A percentile compares a stretch with the other conserved stretches of the same genome.
Evolutionary conservation across 176 grass and related monocot genomes (phyloP).

Genomic region (Hyparrhenia diplandra): DNA sequence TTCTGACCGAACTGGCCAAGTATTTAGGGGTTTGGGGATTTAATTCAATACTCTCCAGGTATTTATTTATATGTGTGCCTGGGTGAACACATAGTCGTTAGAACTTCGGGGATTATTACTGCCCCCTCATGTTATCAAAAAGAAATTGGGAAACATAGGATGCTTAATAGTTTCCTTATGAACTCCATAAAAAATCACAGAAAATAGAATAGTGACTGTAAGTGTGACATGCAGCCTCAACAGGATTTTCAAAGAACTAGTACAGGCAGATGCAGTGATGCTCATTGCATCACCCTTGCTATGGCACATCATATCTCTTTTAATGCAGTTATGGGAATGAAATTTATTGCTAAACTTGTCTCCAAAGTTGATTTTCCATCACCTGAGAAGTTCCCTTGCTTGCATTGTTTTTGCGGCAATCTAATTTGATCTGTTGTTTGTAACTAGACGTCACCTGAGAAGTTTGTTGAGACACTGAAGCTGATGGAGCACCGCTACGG

Average conservation of each 20-base stretch:
- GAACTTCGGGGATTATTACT: background rate
- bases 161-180: background rate
- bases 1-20: background rate
- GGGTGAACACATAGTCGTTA: background rate
- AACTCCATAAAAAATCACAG: background rate
- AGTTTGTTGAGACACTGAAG: conserved; percentile 70
- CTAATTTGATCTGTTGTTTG: conserved; percentile 13
- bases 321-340: background rate
- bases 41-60: background rate
- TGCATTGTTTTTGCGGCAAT: background rate
- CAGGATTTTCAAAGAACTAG: background rate
- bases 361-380: background rate
- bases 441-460: conserved; percentile 54
- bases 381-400: background rate
- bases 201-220: background rate
- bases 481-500: conserved; percentile 77
- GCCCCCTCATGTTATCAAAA: background rate
- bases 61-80: too few relatives aligned
- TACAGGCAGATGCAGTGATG: background rate
- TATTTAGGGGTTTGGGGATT: background rate
- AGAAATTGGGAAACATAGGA: background rate
- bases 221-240: background rate
- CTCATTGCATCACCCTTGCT: background rate
- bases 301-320: background rate
- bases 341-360: background rate